Percentiles rank a stretch among this genome's conserved stretches.
phyloP scores from a whole-genome alignment of 371 early-diverging fungal species.

The Thermomucor indicae-seudaticae region DNA sequence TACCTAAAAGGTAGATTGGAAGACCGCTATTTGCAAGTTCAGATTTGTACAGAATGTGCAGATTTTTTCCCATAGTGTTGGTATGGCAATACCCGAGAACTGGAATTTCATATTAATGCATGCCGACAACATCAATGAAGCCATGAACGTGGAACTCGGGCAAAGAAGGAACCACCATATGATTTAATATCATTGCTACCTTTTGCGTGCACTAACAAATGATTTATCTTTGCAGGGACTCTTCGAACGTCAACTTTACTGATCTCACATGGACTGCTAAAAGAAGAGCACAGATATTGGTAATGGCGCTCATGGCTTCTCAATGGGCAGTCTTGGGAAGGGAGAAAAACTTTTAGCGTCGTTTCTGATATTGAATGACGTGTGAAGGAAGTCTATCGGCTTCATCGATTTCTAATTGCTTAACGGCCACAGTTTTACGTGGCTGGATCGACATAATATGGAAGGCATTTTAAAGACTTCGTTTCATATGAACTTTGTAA shows the following conservation, averaged over 20 bases:
- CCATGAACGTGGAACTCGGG: too few relatives aligned
- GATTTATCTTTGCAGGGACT: neutral
- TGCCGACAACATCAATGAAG: too few relatives aligned
- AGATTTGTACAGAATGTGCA: too few relatives aligned
- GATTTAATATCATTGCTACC: neutral
- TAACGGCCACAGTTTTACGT: neutral
- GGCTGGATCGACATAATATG: slow-evolving; percentile 6
- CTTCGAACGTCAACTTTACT: slow-evolving; percentile 9
- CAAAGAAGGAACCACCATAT: too few relatives aligned
- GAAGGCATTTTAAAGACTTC: neutral
- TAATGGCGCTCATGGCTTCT: slow-evolving; percentile 10
- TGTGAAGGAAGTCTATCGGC: slow-evolving; percentile 6
- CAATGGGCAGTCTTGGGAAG: slow-evolving; percentile 10
- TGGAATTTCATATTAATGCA: too few relatives aligned
- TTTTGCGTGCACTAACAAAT: too few relatives aligned
- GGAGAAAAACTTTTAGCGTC: neutral
- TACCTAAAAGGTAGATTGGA: too few relatives aligned
- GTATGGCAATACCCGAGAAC: too few relatives aligned
- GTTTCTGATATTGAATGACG: slow-evolving; percentile 9
- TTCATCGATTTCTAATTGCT: neutral
- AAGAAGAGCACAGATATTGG: slow-evolving; percentile 8
- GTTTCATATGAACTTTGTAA: slow-evolving; percentile 3
- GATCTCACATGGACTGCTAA: slow-evolving; percentile 4
- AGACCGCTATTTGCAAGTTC: too few relatives aligned
- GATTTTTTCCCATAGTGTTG: too few relatives aligned